phyloP scores from a whole-genome alignment of 1,284 basidiomycete species.

The Apiotrichum siamense region DNA sequence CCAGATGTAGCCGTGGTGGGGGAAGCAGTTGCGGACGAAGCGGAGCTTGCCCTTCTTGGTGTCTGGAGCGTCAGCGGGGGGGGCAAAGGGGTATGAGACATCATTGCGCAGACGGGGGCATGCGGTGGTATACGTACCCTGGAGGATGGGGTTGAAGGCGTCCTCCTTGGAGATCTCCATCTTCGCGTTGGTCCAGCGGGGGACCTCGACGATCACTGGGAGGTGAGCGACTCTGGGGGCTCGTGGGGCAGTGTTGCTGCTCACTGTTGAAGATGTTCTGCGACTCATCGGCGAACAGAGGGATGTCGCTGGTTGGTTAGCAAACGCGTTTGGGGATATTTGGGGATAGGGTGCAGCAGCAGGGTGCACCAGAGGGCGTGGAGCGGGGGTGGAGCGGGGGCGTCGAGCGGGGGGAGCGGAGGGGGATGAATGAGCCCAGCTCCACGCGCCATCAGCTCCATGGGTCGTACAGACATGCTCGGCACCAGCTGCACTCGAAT shows the following conservation, averaged over 20 bases:
- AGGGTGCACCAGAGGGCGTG: too few relatives aligned
- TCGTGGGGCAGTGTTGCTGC: background rate
- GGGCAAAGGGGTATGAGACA: background rate
- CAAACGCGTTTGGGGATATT: background rate
- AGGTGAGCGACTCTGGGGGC: background rate
- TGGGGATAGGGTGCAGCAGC: too few relatives aligned
- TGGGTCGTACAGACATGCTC: background rate
- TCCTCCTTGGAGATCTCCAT: constrained; percentile 99
- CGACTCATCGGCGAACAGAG: constrained; percentile 88
- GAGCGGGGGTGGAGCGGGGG: too few relatives aligned
- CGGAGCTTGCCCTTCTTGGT: constrained; percentile 73
- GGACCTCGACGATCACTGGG: constrained; percentile 88
- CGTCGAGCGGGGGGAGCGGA: too few relatives aligned
- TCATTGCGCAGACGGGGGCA: too few relatives aligned
- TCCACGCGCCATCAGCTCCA: background rate
- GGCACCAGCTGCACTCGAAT: too few relatives aligned
- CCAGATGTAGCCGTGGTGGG: constrained; percentile 86
- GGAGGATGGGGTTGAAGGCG: constrained; percentile 97
- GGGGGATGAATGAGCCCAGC: background rate
- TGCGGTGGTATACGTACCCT: constrained; percentile 55
- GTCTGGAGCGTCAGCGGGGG: constrained; percentile 24
- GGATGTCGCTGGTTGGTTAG: constrained; percentile 60
- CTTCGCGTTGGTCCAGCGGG: constrained; percentile 99
- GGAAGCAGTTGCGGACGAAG: constrained; percentile 99
- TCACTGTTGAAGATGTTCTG: constrained; percentile 78